Conservation (phyloP, 2,329 filamentous ascomycete species). For the Fusarium musae region DNA sequence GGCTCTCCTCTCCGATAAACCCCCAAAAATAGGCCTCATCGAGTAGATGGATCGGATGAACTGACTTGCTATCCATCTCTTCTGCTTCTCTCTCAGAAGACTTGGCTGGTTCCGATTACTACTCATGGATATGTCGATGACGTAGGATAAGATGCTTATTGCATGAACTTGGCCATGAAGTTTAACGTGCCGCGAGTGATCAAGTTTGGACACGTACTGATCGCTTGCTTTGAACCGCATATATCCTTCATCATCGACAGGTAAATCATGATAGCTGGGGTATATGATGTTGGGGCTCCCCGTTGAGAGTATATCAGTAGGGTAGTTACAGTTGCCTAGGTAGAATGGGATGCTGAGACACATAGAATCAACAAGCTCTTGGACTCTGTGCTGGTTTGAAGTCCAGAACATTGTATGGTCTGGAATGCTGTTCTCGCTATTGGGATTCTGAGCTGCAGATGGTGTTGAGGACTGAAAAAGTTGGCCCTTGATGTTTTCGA, state of each 20-base stretch:
- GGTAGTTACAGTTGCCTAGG: slow-evolving; percentile 11
- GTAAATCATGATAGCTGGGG: slow-evolving; percentile 26
- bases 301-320: not conserved
- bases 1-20: not conserved
- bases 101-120: not conserved
- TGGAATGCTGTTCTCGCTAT: rapidly evolving
- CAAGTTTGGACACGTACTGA: slow-evolving; percentile 5
- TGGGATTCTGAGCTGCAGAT: rapidly evolving
- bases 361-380: slow-evolving; percentile 7
- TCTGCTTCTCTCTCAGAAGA: not conserved
- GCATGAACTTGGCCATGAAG: slow-evolving; percentile 17
- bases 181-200: slow-evolving; percentile 19
- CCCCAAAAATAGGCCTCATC: not conserved
- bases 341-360: slow-evolving; percentile 34
- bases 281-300: not conserved
- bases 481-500: not conserved
- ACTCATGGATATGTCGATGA: not conserved
- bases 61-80: slow-evolving; percentile 10
- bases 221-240: not conserved
- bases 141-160: slow-evolving; percentile 6
- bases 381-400: rapidly evolving
- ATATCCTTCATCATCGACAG: not conserved
- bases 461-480: rapidly evolving
- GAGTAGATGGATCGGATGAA: slow-evolving; percentile 10
- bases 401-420: not conserved